Base-by-base conservation (phyloP, 1,284 basidiomycete genomes). In the Ganoderma multipileum region DNA sequence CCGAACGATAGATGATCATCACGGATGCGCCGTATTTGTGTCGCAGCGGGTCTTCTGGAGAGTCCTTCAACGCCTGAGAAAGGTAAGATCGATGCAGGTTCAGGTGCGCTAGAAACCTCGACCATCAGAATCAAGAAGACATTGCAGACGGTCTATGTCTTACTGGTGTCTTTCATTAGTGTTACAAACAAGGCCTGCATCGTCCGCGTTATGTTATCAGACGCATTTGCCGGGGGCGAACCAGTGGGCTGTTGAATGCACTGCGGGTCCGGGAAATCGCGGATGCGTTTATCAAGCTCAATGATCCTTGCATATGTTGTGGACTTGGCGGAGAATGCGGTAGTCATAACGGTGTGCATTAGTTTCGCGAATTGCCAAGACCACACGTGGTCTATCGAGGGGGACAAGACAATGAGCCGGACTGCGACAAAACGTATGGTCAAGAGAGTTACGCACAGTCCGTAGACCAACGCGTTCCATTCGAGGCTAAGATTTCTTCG, bases 51-150 rank as follows among this genome's bases (percentile, higher is more conserved):
- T 91, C 87, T 5, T 81, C 73, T 0, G 89, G 86, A 52, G 81
- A 81, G 52, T 92, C 89, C 60, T 86, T 85, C 20, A 93, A 77
- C 0, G 90, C 89, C 72, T 88, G 87, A 0, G 87, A 87, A 71
- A 92, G 89, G 76, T 90, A 92, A n/a, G 86, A 81, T 50, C 90
- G 83, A 75, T 93, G 92, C 12, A 93, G 79, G 72, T 89, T 89
- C 30, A 93, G 80, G 14, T 92, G 81, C 0, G 86, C 91, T 93
- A 73, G 5, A 64, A 20, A 6, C 16, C 16, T 30, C 55, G 23
- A 50, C 28, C 18, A 9, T 58, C 42, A 57, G 26, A 7, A 60
- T 28, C 5, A 9, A 8, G 5, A 47, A 30, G 11, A 42, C 44
- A 60, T 26, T 16, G 20, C 3, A 52, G 36, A 33, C 1, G 2